phyloP scores from a whole-genome alignment of 2,329 filamentous ascomycete species.

The Stagonosporopsis cucurbitacearum region DNA sequence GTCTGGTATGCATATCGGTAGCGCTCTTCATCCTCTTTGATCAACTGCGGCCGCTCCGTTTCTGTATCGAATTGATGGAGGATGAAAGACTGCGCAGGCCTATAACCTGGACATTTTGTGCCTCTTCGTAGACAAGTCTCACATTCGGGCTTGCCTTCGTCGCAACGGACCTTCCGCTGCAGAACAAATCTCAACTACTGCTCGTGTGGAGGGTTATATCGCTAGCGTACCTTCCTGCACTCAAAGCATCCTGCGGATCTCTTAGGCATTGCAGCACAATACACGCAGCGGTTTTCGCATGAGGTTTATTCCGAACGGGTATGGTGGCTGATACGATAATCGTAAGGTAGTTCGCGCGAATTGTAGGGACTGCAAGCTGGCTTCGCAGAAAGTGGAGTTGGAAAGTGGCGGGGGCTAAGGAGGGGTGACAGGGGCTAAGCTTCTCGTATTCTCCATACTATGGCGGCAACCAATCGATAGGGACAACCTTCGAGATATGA shows the following conservation, averaged over 20 bases:
- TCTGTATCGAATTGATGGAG: constrained; percentile 43
- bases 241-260: constrained; percentile 47
- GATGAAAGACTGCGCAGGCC: constrained; percentile 45
- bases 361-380: constrained; percentile 10
- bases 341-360: not conserved
- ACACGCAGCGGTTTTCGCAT: constrained; percentile 16
- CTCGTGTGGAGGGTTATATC: constrained; percentile 13
- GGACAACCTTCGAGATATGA: not conserved
- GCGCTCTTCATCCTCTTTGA: constrained; percentile 45
- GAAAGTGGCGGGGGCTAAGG: constrained; percentile 8
- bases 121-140: constrained; percentile 43
- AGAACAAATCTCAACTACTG: constrained; percentile 9
- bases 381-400: constrained; percentile 9
- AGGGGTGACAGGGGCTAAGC: constrained; percentile 18
- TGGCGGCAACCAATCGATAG: constrained; percentile 11
- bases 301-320: too few species aligned
- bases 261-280: constrained; percentile 42
- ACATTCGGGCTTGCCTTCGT: constrained; percentile 46
- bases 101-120: constrained; percentile 46
- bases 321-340: not conserved
- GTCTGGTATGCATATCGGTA: constrained; percentile 42
- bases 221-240: constrained; percentile 41
- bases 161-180: constrained; percentile 46
- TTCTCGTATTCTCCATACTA: constrained; percentile 10
- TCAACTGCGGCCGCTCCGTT: constrained; percentile 37